Evolutionary conservation across 768 basidiomycete genomes (phyloP), one percentile per base, ranked within the genome.

Genomic region (Tylopilus sp.): DNA sequence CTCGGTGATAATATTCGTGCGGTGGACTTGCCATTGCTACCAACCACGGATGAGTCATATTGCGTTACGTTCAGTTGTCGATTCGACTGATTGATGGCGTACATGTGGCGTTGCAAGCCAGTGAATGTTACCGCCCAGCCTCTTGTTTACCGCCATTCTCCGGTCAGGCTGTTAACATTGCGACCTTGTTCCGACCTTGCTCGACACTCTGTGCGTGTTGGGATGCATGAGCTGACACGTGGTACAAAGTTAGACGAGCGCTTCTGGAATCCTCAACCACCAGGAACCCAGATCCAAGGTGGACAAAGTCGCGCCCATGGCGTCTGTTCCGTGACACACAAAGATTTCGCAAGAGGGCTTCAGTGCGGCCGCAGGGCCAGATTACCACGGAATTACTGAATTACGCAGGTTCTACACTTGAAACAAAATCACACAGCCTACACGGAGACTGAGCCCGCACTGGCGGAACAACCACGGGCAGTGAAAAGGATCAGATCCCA

Each of bases 101-200:
- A n/a, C 44, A 21, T 37, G 64, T 64, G 56, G 64, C 66, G 62
- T 54, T 48, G 54, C n/a, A n/a, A n/a, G n/a, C 50, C 36, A 24
- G 37, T 30, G 24, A 33, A 41, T 24, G 38, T 16, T 25, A 41
- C 29, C 44, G 58, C 64, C 29, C 61, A 61, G 66, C 68, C 57
- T 56, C 55, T 47, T 37, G 17, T 54, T 61, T 53, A 40, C 62
- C 19, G 67, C 67, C 63, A 53, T 45, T 6, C 29, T 17, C 28
- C 17, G n/a, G 38, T 25, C 38, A n/a, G 63, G 61, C 61, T 64
- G 63, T 64, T 61, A 44, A 28, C 59, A 22, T 58, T 60, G 48
- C 63, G 49, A 68, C 66, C 65, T 65, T 68, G 61, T 68, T 54
- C 55, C 28, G 48, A 37, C 54, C 38, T 45, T 24, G 55, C 28